A percentile compares a stretch with the other conserved stretches of the same genome.
phyloP scores from a whole-genome alignment of 116 monocot species.

The Iris pallida region DNA sequence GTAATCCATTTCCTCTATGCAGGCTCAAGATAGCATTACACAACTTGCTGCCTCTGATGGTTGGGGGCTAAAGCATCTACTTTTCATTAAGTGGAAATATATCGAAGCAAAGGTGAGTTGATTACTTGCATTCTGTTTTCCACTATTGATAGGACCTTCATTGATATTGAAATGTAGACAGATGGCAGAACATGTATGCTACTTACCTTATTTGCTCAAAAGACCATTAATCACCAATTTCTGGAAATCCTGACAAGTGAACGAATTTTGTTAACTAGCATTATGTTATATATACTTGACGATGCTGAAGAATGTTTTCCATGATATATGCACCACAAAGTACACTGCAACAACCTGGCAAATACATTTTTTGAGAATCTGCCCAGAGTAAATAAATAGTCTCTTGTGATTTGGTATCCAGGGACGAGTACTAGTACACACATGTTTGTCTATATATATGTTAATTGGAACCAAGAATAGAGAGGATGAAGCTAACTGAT shows the following conservation, averaged over 20 bases:
- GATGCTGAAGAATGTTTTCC: background rate
- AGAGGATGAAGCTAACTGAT: too few relatives aligned
- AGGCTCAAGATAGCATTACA: slow-evolving; percentile 66
- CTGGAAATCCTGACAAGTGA: too few relatives aligned
- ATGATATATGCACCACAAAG: background rate
- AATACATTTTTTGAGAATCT: background rate
- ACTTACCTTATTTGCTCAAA: background rate
- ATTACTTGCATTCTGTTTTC: background rate
- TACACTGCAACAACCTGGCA: background rate
- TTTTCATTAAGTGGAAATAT: slow-evolving; percentile 73
- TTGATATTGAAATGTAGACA: background rate
- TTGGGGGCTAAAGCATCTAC: slow-evolving; percentile 65
- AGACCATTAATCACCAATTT: too few relatives aligned
- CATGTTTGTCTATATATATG: too few relatives aligned
- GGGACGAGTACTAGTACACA: too few relatives aligned
- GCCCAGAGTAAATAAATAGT: too few relatives aligned
- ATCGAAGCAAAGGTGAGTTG: slow-evolving; percentile 59
- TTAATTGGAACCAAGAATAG: too few relatives aligned
- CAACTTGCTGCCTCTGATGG: slow-evolving; percentile 42
- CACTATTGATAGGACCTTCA: background rate
- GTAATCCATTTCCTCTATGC: background rate
- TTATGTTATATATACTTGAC: background rate
- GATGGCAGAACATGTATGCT: background rate
- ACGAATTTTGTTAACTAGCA: too few relatives aligned
- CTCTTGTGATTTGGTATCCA: too few relatives aligned